Evolutionary conservation across 805 yeast genomes (phyloP).

Genomic region (Saccharomycopsis sp.): DNA sequence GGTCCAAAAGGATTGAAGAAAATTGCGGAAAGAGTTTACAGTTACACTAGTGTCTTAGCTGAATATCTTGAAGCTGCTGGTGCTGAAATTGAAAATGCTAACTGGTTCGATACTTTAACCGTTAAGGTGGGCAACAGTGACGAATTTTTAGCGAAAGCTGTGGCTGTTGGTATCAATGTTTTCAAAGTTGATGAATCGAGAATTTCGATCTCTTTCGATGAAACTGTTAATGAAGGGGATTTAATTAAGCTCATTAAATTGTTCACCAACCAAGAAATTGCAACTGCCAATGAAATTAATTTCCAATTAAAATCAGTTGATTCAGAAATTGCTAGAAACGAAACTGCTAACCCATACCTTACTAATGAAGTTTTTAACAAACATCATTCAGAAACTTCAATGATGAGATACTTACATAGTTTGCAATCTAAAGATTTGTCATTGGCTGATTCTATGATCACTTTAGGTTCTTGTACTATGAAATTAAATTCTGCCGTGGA

Average conservation of each 20-base stretch:
- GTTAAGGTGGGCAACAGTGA: slow-evolving; percentile 49
- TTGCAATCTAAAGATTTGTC: slow-evolving; percentile 87
- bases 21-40: slow-evolving; percentile 73
- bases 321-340: slow-evolving; percentile 26
- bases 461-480: slow-evolving; percentile 98
- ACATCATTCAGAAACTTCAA: slow-evolving; percentile 91
- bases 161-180: slow-evolving; percentile 61
- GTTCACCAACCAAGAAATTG: slow-evolving; percentile 42
- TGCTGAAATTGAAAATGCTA: slow-evolving; percentile 48
- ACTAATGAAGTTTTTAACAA: slow-evolving; percentile 73
- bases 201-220: slow-evolving; percentile 84
- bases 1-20: slow-evolving; percentile 80
- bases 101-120: slow-evolving; percentile 86
- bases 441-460: slow-evolving; percentile 93
- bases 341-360: slow-evolving; percentile 29
- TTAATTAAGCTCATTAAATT: slow-evolving; percentile 48
- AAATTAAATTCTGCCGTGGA: slow-evolving; percentile 92
- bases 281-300: background rate
- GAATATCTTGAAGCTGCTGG: slow-evolving; percentile 37
- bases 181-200: slow-evolving; percentile 56
- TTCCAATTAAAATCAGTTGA: too few relatives aligned
- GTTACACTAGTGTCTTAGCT: slow-evolving; percentile 69
- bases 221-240: slow-evolving; percentile 65
- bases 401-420: slow-evolving; percentile 82
- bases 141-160: slow-evolving; percentile 50